phyloP scores from a whole-genome alignment of 345 rosid genomes.

The Pugionium dolabratum region DNA sequence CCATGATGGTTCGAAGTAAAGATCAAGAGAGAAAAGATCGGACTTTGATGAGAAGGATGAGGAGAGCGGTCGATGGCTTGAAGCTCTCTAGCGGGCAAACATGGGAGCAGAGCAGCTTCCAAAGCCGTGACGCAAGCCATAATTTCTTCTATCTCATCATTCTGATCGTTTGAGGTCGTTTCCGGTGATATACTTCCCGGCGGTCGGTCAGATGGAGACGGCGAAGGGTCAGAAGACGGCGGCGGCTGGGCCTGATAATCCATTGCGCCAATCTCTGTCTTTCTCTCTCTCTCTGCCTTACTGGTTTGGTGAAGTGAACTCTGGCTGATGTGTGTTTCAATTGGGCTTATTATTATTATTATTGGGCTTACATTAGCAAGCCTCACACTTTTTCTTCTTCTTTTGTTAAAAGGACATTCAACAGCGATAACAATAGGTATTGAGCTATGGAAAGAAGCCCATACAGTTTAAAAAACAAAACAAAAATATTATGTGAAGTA shows the following conservation, averaged over 20 bases:
- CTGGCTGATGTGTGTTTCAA: background rate
- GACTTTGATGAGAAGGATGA: slow-evolving; percentile 95
- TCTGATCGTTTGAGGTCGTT: slow-evolving; percentile 39
- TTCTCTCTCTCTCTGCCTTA: background rate
- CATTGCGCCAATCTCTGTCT: slow-evolving; percentile 27
- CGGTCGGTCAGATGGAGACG: slow-evolving; percentile 14
- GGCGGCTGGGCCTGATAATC: slow-evolving; percentile 32
- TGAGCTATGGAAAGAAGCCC: too few relatives aligned
- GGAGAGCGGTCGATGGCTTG: slow-evolving; percentile 98
- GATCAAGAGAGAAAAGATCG: slow-evolving; percentile 24
- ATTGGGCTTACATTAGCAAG: too few relatives aligned
- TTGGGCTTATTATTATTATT: background rate
- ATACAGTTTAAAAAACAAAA: too few relatives aligned
- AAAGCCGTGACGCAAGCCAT: slow-evolving; percentile 72
- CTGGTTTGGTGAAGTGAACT: background rate
- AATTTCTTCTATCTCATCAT: slow-evolving; percentile 59
- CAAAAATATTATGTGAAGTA: too few relatives aligned
- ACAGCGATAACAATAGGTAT: too few relatives aligned
- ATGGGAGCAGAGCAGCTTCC: slow-evolving; percentile 87
- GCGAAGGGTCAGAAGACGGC: background rate
- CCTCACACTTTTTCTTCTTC: too few relatives aligned
- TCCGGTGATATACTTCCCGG: slow-evolving; percentile 39
- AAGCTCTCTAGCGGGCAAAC: slow-evolving; percentile 97
- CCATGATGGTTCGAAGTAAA: background rate
- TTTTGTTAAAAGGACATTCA: too few relatives aligned